Evolutionary conservation across 2,329 filamentous ascomycete genomes (phyloP).

Genomic region (Fusarium anthophilum): DNA sequence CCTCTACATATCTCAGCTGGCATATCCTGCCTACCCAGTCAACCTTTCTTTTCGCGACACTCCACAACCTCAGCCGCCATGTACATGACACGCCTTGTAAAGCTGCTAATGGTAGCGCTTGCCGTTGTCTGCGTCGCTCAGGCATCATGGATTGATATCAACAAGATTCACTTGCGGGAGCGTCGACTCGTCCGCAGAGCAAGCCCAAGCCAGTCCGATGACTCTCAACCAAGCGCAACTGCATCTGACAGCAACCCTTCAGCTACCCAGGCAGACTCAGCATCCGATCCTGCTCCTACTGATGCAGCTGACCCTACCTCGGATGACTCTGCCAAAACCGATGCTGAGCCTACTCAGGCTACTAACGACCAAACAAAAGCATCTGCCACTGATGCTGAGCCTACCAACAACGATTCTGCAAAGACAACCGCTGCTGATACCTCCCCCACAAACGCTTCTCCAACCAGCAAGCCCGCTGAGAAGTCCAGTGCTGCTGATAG

Average conservation of each 20-base stretch:
- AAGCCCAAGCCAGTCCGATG: constrained; percentile 24
- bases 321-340: constrained; percentile 6
- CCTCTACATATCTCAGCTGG: not conserved
- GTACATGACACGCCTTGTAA: constrained; percentile 57
- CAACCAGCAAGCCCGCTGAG: constrained; percentile 23
- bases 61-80: constrained; percentile 46
- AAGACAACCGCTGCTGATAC: constrained; percentile 24
- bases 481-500: constrained; percentile 28
- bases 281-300: constrained; percentile 11
- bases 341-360: constrained; percentile 14
- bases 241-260: constrained; percentile 8
- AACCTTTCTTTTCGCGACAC: not conserved
- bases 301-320: constrained; percentile 13
- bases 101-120: constrained; percentile 60
- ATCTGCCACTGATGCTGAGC: constrained; percentile 22
- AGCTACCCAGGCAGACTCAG: constrained; percentile 14
- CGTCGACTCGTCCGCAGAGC: constrained; percentile 36
- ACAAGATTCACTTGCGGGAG: constrained; percentile 34
- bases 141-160: constrained; percentile 48
- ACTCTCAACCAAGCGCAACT: constrained; percentile 16
- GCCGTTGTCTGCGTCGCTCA: constrained; percentile 58
- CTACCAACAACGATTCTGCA: constrained; percentile 20
- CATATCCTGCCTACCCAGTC: not conserved
- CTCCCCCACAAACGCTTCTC: constrained; percentile 15
- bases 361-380: constrained; percentile 13